Evolutionary conservation across 768 basidiomycete genomes (phyloP).

Genomic region (Mrakia blollopis): DNA sequence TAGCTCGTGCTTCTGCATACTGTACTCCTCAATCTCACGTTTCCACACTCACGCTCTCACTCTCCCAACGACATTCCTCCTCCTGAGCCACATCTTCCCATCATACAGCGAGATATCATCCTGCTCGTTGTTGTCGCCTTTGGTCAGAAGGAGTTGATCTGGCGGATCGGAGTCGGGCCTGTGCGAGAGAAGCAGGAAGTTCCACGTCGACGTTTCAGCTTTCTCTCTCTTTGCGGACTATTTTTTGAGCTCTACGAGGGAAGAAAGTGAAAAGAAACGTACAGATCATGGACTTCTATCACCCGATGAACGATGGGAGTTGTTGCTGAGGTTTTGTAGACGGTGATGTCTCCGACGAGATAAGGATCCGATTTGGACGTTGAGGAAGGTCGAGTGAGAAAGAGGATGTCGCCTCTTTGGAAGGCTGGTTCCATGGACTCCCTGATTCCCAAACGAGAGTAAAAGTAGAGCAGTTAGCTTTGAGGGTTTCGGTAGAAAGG

Average conservation of each 20-base stretch:
- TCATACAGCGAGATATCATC: conserved; percentile 86
- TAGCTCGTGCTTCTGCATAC: background rate
- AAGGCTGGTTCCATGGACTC: conserved; percentile 72
- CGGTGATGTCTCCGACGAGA: conserved; percentile 89
- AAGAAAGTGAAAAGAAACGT: background rate
- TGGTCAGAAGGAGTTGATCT: conserved; percentile 75
- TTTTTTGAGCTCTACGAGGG: background rate
- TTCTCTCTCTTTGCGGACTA: background rate
- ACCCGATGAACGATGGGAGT: conserved; percentile 97
- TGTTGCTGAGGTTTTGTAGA: conserved; percentile 87
- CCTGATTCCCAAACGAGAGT: conserved; percentile 46
- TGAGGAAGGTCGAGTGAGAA: conserved; percentile 77
- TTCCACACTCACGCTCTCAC: conserved; percentile 70
- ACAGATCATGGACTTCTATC: conserved; percentile 77
- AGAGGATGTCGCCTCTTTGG: conserved; percentile 75
- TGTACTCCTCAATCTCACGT: background rate
- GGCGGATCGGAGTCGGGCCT: conserved; percentile 29
- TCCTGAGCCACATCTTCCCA: conserved; percentile 78
- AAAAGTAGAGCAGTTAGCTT: background rate
- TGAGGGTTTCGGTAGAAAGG: background rate
- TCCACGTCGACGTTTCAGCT: background rate
- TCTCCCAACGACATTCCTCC: conserved; percentile 86
- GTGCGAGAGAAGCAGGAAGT: background rate
- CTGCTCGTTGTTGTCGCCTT: conserved; percentile 84
- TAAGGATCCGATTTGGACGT: conserved; percentile 62